These are phyloP conservation scores for Coniella vitis DNA, from an alignment of 2,329 filamentous ascomycete genomes.

Conservation along the genomic window DNA sequence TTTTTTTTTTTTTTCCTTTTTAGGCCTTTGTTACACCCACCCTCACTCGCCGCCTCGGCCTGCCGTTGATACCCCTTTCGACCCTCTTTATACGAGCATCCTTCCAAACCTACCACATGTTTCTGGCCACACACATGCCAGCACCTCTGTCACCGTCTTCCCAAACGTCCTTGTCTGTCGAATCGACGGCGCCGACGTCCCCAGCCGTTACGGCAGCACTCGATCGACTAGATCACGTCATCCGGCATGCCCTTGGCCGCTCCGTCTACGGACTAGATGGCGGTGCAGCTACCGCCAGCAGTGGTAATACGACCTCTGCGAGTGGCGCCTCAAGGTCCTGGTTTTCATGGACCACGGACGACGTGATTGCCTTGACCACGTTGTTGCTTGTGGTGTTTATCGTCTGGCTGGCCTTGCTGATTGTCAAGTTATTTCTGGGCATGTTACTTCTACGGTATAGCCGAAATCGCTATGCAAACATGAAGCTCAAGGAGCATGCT, in stretches of 20 bases:
- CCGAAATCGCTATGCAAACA: constrained; percentile 68
- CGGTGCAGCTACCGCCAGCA: constrained; percentile 23
- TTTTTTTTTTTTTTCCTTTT: not conserved
- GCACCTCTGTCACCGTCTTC: constrained; percentile 60
- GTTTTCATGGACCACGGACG: constrained; percentile 59
- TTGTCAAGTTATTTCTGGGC: constrained; percentile 77
- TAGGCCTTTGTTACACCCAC: constrained; percentile 87
- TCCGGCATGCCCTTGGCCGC: constrained; percentile 70
- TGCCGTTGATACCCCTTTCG: constrained; percentile 86
- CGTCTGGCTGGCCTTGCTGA: constrained; percentile 75
- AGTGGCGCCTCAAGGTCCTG: constrained; percentile 26
- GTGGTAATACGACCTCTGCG: too few species aligned
- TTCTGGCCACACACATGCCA: constrained; percentile 79
- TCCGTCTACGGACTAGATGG: constrained; percentile 59
- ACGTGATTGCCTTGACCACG: constrained; percentile 68
- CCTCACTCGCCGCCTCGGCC: constrained; percentile 77
- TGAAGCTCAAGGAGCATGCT: constrained; percentile 64
- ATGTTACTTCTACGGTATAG: constrained; percentile 80
- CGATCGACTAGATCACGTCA: constrained; percentile 69
- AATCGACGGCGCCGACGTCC: constrained; percentile 57
- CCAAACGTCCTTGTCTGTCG: constrained; percentile 58
- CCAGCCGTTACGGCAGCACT: constrained; percentile 71
- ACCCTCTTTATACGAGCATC: constrained; percentile 93
- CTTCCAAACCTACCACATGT: constrained; percentile 97
- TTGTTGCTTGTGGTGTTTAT: constrained; percentile 82